Conservation (phyloP, 805 yeast species). For the Starmerella cellae region DNA sequence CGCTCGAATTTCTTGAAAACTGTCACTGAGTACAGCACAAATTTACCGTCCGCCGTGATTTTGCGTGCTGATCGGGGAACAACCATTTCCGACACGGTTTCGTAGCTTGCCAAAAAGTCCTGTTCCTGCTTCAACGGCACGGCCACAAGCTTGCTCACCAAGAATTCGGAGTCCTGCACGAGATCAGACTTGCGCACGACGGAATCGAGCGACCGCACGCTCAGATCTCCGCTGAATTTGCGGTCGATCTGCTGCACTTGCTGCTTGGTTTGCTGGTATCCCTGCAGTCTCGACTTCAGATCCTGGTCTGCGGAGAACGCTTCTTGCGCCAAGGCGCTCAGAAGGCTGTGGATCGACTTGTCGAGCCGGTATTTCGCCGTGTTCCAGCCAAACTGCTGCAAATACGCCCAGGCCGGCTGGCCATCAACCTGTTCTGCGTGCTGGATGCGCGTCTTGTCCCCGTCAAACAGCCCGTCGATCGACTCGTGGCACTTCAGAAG, state of each 20-base stretch:
- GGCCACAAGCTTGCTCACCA: constrained; percentile 74
- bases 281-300: constrained; percentile 59
- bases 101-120: constrained; percentile 59
- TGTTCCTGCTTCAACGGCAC: constrained; percentile 57
- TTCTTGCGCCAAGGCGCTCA: constrained; percentile 56
- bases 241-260: constrained; percentile 79
- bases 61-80: constrained; percentile 79
- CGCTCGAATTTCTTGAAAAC: constrained; percentile 68
- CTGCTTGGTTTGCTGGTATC: constrained; percentile 70
- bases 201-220: constrained; percentile 81
- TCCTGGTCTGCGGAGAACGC: constrained; percentile 75
- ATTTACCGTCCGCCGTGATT: constrained; percentile 64
- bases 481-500: constrained; percentile 68
- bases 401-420: constrained; percentile 44
- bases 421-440: constrained; percentile 42
- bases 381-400: constrained; percentile 78
- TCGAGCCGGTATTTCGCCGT: constrained; percentile 74
- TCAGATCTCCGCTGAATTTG: constrained; percentile 83
- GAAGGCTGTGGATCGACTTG: constrained; percentile 65
- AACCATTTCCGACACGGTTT: constrained; percentile 62
- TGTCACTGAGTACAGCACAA: constrained; percentile 58
- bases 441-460: constrained; percentile 33
- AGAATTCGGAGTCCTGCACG: constrained; percentile 72
- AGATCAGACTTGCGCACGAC: constrained; percentile 73
- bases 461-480: constrained; percentile 29